Percentiles rank a stretch among this genome's conserved stretches.
Conservation (phyloP, 1,284 basidiomycete genomes). For the Malassezia sp. region DNA sequence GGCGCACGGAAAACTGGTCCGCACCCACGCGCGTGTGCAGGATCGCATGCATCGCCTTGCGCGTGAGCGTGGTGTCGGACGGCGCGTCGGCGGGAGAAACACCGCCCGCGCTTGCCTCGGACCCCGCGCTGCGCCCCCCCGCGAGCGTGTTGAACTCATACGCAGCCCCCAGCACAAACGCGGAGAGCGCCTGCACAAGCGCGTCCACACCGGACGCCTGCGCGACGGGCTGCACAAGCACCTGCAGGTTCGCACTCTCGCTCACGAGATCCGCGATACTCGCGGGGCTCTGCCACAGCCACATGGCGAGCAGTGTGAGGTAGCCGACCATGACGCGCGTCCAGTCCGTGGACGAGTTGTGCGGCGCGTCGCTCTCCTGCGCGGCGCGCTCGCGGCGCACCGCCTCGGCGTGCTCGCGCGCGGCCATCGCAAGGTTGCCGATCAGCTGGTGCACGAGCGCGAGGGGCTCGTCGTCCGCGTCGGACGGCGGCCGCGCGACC, state of each 20-base stretch:
- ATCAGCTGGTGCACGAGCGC: conserved; percentile 53
- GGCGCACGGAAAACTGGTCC: conserved; percentile 76
- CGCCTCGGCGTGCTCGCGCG: conserved; percentile 50
- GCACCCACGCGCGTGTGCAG: conserved; percentile 66
- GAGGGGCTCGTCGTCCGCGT: conserved; percentile 51
- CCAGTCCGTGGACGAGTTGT: conserved; percentile 53
- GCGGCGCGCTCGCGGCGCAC: conserved; percentile 34
- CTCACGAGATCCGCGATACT: conserved; percentile 80
- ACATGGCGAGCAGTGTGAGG: conserved; percentile 68
- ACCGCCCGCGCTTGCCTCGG: no score
- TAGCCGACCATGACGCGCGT: conserved; percentile 78
- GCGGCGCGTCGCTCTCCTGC: conserved; percentile 16
- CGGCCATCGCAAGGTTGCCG: conserved; percentile 57
- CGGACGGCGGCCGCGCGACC: conserved; percentile 22
- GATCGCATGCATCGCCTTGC: conserved; percentile 55
- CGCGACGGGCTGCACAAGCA: conserved; percentile 73
- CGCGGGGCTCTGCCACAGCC: conserved; percentile 91
- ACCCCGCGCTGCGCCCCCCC: conserved; percentile 19
- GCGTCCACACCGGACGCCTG: conserved; percentile 74
- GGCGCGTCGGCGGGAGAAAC: neutral
- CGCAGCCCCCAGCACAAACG: conserved; percentile 80
- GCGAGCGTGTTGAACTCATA: conserved; percentile 52
- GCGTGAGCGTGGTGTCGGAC: conserved; percentile 17
- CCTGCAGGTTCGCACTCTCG: conserved; percentile 70
- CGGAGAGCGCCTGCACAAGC: conserved; percentile 76